Conservation (phyloP, 2,329 filamentous ascomycete genomes). For the Penicillium sp. region DNA sequence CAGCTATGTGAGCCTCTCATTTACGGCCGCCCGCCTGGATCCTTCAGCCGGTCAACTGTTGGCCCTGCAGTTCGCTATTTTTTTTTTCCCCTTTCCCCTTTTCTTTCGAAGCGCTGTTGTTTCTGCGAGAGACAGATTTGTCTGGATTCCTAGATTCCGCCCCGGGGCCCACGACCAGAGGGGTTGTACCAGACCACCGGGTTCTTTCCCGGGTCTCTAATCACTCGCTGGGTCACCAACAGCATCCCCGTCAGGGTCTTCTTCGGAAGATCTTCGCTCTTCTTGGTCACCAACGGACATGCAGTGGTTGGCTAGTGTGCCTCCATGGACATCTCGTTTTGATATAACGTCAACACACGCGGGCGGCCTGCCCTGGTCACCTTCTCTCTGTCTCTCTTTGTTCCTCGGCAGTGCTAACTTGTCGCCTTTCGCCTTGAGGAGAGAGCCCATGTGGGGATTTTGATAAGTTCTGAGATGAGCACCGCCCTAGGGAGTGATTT, state of each 20-base stretch:
- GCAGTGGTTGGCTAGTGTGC: slow-evolving; percentile 17
- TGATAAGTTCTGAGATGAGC: slow-evolving; percentile 18
- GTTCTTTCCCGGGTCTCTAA: slow-evolving; percentile 16
- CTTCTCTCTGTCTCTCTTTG: slow-evolving; percentile 2
- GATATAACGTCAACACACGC: slow-evolving; percentile 27
- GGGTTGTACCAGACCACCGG: slow-evolving; percentile 31
- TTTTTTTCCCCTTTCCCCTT: not conserved
- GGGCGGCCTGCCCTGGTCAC: slow-evolving; percentile 7
- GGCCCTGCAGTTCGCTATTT: slow-evolving; percentile 12
- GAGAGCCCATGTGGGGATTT: slow-evolving; percentile 6
- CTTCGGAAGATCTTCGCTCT: slow-evolving; percentile 21
- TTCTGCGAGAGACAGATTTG: slow-evolving; percentile 4
- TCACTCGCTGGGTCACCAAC: slow-evolving; percentile 13
- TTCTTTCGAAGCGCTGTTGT: slow-evolving; percentile 19
- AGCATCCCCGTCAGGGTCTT: slow-evolving; percentile 11
- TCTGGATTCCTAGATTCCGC: slow-evolving; percentile 13
- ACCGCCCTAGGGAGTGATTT: slow-evolving; percentile 13
- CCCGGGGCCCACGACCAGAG: slow-evolving; percentile 20
- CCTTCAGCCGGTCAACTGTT: slow-evolving; percentile 3
- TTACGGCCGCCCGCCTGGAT: slow-evolving; percentile 8
- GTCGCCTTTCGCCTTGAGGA: not conserved
- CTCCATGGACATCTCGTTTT: slow-evolving; percentile 16
- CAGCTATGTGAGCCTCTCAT: slow-evolving; percentile 13
- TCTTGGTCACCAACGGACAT: slow-evolving; percentile 18
- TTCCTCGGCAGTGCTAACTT: not conserved